Conservation (phyloP, 257 asterid genomes). For the Asclepias syriaca region DNA sequence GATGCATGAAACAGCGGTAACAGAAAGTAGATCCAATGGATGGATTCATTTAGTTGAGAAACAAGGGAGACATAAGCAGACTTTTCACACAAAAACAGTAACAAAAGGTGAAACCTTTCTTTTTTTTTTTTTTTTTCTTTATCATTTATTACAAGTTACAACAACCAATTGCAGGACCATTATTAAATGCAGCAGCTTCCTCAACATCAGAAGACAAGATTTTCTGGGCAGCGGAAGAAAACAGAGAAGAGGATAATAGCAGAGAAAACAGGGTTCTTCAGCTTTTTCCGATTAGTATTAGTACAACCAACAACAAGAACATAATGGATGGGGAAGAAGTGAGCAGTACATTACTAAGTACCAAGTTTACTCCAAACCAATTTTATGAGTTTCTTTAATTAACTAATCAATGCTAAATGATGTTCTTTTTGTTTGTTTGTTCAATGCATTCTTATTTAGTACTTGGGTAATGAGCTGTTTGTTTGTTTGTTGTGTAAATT, state of each 20-base stretch:
- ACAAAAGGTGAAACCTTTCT: slow-evolving; percentile 28
- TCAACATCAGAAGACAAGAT: slow-evolving; percentile 8
- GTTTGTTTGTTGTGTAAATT: background rate
- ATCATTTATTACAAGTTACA: slow-evolving; percentile 5
- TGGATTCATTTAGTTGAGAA: slow-evolving; percentile 29
- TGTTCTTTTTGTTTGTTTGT: background rate
- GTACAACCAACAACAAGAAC: background rate
- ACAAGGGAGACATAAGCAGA: slow-evolving; percentile 25
- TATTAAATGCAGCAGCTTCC: slow-evolving; percentile 2
- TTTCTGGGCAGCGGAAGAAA: background rate
- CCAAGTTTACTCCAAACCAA: slow-evolving; percentile 27
- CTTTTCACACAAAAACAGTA: slow-evolving; percentile 17
- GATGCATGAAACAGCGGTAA: slow-evolving; percentile 39
- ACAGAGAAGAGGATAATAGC: background rate
- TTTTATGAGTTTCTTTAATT: slow-evolving; percentile 47
- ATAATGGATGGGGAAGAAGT: slow-evolving; percentile 15
- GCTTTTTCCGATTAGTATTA: slow-evolving; percentile 37
- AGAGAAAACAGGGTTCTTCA: slow-evolving; percentile 34
- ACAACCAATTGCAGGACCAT: slow-evolving; percentile 9
- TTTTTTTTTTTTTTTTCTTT: slow-evolving; percentile 25
- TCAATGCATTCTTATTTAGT: background rate
- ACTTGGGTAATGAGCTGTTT: background rate
- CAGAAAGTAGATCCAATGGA: slow-evolving; percentile 29
- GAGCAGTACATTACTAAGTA: slow-evolving; percentile 8
- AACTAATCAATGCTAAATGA: background rate